phyloP scores from a whole-genome alignment of 2,329 filamentous ascomycete species.

The Ilyonectria destructans region DNA sequence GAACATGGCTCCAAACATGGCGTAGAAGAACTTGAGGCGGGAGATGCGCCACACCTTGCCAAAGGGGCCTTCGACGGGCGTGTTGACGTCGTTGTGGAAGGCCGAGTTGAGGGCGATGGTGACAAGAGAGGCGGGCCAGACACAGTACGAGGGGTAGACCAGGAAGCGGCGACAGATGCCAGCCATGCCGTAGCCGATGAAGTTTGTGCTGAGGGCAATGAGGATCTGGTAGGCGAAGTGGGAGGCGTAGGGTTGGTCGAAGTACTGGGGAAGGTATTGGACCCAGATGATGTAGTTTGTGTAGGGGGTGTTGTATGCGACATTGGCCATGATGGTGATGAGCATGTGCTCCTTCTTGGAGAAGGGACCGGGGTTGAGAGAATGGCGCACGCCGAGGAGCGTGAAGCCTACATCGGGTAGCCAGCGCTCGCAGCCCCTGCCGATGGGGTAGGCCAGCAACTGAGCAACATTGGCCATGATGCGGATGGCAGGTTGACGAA shows the following conservation, averaged over 20 bases:
- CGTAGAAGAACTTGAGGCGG: constrained; percentile 67
- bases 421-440: constrained; percentile 65
- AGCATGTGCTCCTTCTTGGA: constrained; percentile 75
- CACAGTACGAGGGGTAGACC: constrained; percentile 69
- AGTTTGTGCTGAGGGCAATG: constrained; percentile 70
- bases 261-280: constrained; percentile 68
- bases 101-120: constrained; percentile 70
- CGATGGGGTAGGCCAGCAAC: constrained; percentile 70
- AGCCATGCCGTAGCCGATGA: constrained; percentile 74
- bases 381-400: constrained; percentile 62
- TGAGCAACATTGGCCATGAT: constrained; percentile 72
- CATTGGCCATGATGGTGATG: constrained; percentile 76
- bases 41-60: constrained; percentile 63
- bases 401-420: constrained; percentile 68
- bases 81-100: constrained; percentile 65
- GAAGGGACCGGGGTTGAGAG: constrained; percentile 71
- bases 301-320: constrained; percentile 68
- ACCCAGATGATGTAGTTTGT: constrained; percentile 72
- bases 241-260: constrained; percentile 69
- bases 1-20: constrained; percentile 69
- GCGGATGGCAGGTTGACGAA: constrained; percentile 69
- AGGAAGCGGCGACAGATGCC: constrained; percentile 69
- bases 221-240: constrained; percentile 70
- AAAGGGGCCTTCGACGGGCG: constrained; percentile 60
- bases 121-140: constrained; percentile 72